Evolutionary conservation across 208 protist species (phyloP), one percentile per base, ranked within the genome.

Genomic region (Acanthamoeba lenticulata): DNA sequence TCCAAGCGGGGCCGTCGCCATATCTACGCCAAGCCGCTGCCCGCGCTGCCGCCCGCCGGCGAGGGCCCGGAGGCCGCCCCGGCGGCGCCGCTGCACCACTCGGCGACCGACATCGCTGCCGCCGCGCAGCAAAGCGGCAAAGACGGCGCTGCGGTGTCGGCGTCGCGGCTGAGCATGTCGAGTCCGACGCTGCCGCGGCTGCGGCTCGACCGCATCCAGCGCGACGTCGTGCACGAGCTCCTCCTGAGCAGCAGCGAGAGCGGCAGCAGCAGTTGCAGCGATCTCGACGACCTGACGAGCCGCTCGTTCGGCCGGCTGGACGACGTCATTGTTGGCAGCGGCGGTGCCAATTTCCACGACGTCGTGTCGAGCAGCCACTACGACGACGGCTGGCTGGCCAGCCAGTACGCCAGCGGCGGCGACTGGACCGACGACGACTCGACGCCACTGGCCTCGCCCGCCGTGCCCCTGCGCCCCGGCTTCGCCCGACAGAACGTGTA

Each of bases 171-270:
- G 65, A 15, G 29, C 5, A 32, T 42, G 65, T 60, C 52, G 52
- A 74, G 65, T 24, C 65, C 65, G 65, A 34, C 65, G 11, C 65
- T 74, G 34, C 65, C 65, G n/a, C 65, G 65, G 4, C 36, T 74
- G 65, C n/a, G 65, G 29, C 65, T 74, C 36, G 65, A 74, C 19
- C 65, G 65, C 65, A 74, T 74, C 7, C 65, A 74, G 65, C 65
- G 65, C 65, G 65, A 74, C 65, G 65, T 40, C 65, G 38, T 32
- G 29, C n/a, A 27, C 29, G 11, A 38, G 7, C 36, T 17, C 5
- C 65, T 74, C 65, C n/a, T 74, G 13, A 74, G 65, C 36, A 29
- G 21, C 21, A 29, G 52, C 52, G 52, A 60, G 52, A n/a, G n/a
- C n/a, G n/a, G n/a, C n/a, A 60, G 52, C 52, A 60, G 52, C 52